Evolutionary conservation across 805 yeast species (phyloP).

Genomic region (Ogataea allantospora): DNA sequence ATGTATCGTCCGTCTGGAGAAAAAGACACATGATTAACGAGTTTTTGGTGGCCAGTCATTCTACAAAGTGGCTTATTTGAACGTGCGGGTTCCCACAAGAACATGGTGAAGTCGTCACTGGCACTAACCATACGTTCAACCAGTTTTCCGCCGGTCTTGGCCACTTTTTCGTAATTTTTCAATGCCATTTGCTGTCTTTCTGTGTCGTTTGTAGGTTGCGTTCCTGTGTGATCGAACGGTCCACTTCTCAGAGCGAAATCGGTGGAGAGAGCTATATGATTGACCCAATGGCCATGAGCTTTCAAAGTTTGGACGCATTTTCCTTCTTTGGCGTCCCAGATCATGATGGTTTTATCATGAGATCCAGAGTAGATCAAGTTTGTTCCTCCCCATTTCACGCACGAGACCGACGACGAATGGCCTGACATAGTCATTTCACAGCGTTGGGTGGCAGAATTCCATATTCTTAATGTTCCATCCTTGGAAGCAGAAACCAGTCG

Average conservation of each 20-base stretch:
- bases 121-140: constrained; percentile 89
- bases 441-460: constrained; percentile 77
- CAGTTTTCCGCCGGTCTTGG: constrained; percentile 51
- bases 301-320: constrained; percentile 73
- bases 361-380: constrained; percentile 84
- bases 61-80: constrained; percentile 81
- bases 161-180: constrained; percentile 59
- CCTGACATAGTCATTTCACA: constrained; percentile 76
- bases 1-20: constrained; percentile 92
- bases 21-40: constrained; percentile 92
- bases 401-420: constrained; percentile 83
- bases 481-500: constrained; percentile 85
- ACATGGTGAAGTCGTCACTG: constrained; percentile 97
- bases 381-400: constrained; percentile 96
- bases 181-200: constrained; percentile 55
- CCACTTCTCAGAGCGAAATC: constrained; percentile 87
- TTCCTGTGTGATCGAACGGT: constrained; percentile 75
- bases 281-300: constrained; percentile 97
- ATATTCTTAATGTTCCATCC: constrained; percentile 83
- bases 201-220: constrained; percentile 40
- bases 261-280: constrained; percentile 87
- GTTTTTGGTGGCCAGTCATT: constrained; percentile 96
- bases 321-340: constrained; percentile 85
- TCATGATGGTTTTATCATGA: constrained; percentile 90
- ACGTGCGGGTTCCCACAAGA: constrained; percentile 88